Evolutionary conservation across 2,329 filamentous ascomycete genomes (phyloP).

Genomic region (Neonectria magnoliae): DNA sequence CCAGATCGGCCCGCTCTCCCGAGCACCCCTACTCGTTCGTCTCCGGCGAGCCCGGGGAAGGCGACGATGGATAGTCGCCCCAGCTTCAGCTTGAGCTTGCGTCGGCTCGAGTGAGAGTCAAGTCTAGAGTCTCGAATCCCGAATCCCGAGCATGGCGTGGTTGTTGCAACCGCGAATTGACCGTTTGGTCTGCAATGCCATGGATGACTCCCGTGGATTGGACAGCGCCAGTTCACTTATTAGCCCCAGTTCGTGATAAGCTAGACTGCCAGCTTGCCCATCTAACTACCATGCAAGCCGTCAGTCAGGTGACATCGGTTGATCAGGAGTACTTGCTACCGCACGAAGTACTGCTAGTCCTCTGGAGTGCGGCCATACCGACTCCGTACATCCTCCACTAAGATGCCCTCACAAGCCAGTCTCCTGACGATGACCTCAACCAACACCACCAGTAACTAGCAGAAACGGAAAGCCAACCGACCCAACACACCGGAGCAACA

Average conservation of each 20-base stretch:
- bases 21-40: background rate
- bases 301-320: background rate
- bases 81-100: background rate
- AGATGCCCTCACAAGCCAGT: too few species aligned
- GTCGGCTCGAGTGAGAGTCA: background rate
- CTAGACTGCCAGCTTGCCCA: background rate
- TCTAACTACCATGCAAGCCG: background rate
- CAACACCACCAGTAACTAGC: background rate
- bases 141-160: too few species aligned
- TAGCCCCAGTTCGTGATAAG: background rate
- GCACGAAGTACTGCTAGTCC: too few species aligned
- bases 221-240: background rate
- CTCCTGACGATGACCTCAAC: too few species aligned
- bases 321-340: too few species aligned
- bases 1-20: conserved; percentile 13
- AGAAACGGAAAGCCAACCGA: background rate
- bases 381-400: background rate
- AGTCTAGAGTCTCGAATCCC: background rate
- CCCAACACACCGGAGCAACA: background rate
- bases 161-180: background rate
- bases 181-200: background rate
- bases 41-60: background rate
- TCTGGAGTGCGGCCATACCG: background rate
- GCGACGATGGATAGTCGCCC: background rate
- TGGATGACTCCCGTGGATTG: background rate